phyloP scores from a whole-genome alignment of 495 filamentous ascomycete genomes.

The Penicillium macrosclerotiorum region DNA sequence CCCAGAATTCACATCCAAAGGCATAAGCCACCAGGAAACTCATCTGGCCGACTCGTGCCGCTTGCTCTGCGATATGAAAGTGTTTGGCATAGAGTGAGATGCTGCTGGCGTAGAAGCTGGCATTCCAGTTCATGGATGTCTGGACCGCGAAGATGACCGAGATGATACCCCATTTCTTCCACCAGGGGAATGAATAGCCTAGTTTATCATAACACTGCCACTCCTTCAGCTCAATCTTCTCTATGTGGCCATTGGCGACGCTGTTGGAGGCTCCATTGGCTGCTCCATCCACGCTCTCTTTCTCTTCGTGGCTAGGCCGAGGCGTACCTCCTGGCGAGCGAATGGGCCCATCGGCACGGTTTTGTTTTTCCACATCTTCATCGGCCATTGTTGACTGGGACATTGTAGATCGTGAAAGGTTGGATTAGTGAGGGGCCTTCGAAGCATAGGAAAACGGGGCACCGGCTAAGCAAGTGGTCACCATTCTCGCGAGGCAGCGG shows the following conservation, averaged over 20 bases:
- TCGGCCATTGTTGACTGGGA: not conserved
- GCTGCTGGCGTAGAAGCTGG: constrained; percentile 69
- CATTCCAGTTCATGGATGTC: constrained; percentile 85
- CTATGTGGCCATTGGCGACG: constrained; percentile 21
- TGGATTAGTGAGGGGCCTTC: not conserved
- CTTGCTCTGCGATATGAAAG: constrained; percentile 62
- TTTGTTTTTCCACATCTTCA: constrained; percentile 26
- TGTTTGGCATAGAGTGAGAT: constrained; percentile 58
- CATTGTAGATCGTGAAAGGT: constrained; percentile 6
- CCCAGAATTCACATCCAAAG: constrained; percentile 82
- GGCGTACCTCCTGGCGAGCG: constrained; percentile 14
- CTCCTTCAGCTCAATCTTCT: constrained; percentile 57
- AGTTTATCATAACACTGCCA: constrained; percentile 62
- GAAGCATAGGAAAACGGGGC: no score
- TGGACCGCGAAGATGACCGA: constrained; percentile 73
- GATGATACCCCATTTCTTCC: constrained; percentile 77
- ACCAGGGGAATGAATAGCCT: constrained; percentile 58
- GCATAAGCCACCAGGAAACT: constrained; percentile 73
- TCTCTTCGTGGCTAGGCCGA: constrained; percentile 8
- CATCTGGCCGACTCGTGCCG: constrained; percentile 64
- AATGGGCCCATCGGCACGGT: constrained; percentile 7
- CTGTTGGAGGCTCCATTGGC: constrained; percentile 48
- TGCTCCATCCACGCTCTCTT: constrained; percentile 11
- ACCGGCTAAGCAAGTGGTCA: no score
- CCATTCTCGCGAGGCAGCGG: no score